Percentiles rank a stretch among this genome's conserved stretches.
These are phyloP conservation scores for Santalum album DNA, from an alignment of 164 flowering plant genomes.

Conservation along the genomic window DNA sequence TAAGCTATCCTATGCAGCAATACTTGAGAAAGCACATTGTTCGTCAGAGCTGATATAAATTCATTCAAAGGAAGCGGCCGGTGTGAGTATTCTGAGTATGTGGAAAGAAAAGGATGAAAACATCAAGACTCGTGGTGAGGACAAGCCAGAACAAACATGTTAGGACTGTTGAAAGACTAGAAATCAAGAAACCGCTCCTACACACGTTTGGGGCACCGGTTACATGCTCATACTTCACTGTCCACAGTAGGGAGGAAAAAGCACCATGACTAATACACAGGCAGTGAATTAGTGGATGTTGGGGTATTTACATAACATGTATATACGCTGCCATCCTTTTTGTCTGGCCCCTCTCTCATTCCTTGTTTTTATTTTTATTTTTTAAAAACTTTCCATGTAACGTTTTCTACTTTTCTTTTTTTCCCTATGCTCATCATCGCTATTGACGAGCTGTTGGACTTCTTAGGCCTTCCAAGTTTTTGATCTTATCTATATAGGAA, in stretches of 20 bases:
- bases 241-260: conserved; percentile 8
- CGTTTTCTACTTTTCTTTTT: not conserved
- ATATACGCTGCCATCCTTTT: not conserved
- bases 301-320: conserved; percentile 5
- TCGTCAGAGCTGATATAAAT: no score
- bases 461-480: conserved; percentile 13
- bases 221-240: conserved; percentile 2
- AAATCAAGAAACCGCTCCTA: no score
- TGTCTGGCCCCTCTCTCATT: not conserved
- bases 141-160: no score
- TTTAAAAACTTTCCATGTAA: not conserved
- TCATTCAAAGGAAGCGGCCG: no score
- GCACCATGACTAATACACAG: not conserved
- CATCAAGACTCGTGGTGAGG: no score
- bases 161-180: no score
- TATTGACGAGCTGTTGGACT: conserved; percentile 23
- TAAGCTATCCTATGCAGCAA: no score
- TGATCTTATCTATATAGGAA: conserved; percentile 22
- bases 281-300: not conserved
- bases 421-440: not conserved
- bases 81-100: no score
- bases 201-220: no score
- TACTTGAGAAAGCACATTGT: no score
- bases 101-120: no score
- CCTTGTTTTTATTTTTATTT: no score